phyloP scores from a whole-genome alignment of 495 filamentous ascomycete genomes.

The Barbatosphaeria neglecta region DNA sequence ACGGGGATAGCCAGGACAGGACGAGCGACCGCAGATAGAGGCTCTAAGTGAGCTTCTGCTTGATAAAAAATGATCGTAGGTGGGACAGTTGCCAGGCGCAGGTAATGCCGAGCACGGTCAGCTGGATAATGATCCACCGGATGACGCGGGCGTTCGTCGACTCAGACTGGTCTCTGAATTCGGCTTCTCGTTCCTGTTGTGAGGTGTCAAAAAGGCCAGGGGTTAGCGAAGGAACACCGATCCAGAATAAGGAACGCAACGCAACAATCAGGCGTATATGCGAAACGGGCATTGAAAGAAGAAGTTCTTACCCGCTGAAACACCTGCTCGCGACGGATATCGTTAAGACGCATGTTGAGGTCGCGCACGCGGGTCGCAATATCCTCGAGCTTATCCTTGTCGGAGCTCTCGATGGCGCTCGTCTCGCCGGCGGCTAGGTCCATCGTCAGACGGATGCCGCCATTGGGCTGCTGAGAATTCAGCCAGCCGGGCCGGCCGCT shows the following conservation, averaged over 20 bases:
- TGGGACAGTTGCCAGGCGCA: conserved; percentile 98
- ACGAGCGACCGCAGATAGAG: neutral
- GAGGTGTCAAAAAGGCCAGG: neutral
- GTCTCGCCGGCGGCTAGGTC: conserved; percentile 96
- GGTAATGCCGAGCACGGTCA: conserved; percentile 75
- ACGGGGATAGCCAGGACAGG: too few relatives aligned
- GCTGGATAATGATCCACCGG: conserved; percentile 84
- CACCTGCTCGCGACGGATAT: conserved; percentile 88
- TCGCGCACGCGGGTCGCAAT: conserved; percentile 84
- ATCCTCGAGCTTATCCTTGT: conserved; percentile 88
- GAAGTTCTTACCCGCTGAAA: conserved; percentile 72
- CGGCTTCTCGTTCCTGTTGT: conserved; percentile 82
- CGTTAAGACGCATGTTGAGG: conserved; percentile 74
- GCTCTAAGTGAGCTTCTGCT: conserved; percentile 85
- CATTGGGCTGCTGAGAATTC: conserved; percentile 45
- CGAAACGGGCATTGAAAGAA: neutral
- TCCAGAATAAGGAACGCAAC: neutral
- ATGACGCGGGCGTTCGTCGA: conserved; percentile 86
- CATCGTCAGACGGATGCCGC: conserved; percentile 70
- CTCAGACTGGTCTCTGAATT: conserved; percentile 96
- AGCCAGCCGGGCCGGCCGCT: conserved; percentile 57
- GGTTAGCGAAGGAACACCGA: neutral
- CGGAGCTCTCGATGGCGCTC: conserved; percentile 82
- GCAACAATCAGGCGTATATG: neutral
- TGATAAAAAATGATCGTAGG: conserved; percentile 95